Evolutionary conservation across 805 yeast genomes (phyloP).

Genomic region (Starmerella etchellsii): DNA sequence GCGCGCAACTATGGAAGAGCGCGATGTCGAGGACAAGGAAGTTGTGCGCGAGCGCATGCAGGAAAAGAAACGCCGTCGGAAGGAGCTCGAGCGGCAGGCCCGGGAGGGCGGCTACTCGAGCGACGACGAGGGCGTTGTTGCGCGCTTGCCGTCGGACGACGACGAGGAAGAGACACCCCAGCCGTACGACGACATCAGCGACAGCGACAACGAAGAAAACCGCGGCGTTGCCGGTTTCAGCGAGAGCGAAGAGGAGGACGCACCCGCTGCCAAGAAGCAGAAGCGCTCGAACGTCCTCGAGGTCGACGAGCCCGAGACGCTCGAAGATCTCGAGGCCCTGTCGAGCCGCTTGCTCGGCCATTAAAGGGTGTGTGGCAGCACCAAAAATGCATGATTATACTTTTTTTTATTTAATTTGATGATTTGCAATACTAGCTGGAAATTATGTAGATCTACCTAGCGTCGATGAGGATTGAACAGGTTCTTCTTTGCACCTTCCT

Average conservation of each 20-base stretch:
- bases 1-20: constrained; percentile 49
- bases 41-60: constrained; percentile 62
- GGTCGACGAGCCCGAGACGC: constrained; percentile 74
- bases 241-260: constrained; percentile 2
- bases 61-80: constrained; percentile 80
- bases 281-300: constrained; percentile 38
- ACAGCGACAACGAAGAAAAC: neutral
- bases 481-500: too few species aligned
- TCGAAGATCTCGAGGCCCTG: constrained; percentile 81
- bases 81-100: constrained; percentile 59
- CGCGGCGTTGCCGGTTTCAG: neutral
- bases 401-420: too few species aligned
- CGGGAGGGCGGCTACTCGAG: constrained; percentile 23
- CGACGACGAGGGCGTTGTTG: constrained; percentile 3
- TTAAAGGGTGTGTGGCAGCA: neutral
- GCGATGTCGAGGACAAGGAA: constrained; percentile 67
- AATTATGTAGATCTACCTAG: too few species aligned
- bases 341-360: constrained; percentile 22
- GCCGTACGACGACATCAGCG: neutral
- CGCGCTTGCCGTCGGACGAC: constrained; percentile 13
- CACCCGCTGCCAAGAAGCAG: constrained; percentile 4
- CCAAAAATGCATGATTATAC: too few species aligned
- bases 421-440: too few species aligned
- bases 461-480: too few species aligned
- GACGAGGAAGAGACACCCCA: neutral